Percentiles rank a stretch among this genome's conserved stretches.
Evolutionary conservation across 2,329 filamentous ascomycete genomes (phyloP).

Genomic region (Diaporthe aspalathi): DNA sequence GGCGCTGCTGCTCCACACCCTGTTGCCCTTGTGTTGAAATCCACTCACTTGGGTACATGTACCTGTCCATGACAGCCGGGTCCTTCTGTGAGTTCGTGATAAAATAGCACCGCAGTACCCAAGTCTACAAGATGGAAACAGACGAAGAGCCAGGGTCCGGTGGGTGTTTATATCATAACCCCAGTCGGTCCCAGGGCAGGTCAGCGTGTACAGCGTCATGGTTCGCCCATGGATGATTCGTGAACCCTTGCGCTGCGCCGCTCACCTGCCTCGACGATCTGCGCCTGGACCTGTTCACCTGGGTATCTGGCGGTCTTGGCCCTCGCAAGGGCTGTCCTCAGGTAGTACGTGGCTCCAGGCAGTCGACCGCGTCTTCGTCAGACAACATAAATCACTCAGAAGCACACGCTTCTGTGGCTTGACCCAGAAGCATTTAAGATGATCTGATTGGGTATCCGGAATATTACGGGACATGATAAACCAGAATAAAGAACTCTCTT

Average conservation of each 20-base stretch:
- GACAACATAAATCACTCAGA: not conserved
- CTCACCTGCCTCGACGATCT: constrained; percentile 10
- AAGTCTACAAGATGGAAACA: not conserved
- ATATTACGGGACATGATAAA: too few relatives aligned
- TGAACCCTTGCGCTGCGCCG: not conserved
- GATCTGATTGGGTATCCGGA: not conserved
- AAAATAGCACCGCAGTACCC: not conserved
- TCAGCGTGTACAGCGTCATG: constrained; percentile 3
- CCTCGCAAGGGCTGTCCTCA: not conserved
- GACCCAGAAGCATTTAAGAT: not conserved
- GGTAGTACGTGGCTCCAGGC: constrained; percentile 3
- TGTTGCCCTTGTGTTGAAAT: not conserved
- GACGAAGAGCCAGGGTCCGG: not conserved
- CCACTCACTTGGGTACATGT: constrained; percentile 15
- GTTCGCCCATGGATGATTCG: not conserved
- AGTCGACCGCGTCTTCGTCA: not conserved
- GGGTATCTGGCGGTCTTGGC: not conserved
- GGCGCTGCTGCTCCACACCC: not conserved
- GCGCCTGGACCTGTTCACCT: constrained; percentile 11
- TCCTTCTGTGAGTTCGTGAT: not conserved
- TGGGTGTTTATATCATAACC: not conserved
- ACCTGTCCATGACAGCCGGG: not conserved
- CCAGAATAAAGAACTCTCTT: too few relatives aligned
- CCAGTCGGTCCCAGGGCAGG: not conserved
- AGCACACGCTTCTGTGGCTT: not conserved